phyloP scores from a whole-genome alignment of 176 grass and related monocot species.

The Eragrostis curvula region DNA sequence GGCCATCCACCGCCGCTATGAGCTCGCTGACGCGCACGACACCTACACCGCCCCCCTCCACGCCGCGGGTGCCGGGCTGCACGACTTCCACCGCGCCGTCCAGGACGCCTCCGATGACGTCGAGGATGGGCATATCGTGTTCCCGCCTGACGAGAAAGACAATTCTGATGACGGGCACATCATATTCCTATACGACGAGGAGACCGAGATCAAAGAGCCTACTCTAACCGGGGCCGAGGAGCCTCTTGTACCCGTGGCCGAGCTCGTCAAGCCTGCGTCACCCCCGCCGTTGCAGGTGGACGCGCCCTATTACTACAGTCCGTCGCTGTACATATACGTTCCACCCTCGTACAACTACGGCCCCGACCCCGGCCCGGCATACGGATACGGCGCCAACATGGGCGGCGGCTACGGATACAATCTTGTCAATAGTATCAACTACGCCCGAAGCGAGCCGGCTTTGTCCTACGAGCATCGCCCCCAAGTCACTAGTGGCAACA shows the following conservation, averaged over 20 bases:
- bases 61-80: conserved; percentile 49
- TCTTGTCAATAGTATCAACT: not conserved
- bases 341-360: conserved; percentile 16
- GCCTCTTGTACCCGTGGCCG: too few relatives aligned
- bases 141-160: conserved; percentile 43
- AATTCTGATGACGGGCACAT: too few relatives aligned
- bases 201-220: too few relatives aligned
- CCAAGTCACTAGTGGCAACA: conserved; percentile 27
- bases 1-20: conserved; percentile 64
- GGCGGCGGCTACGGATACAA: not conserved
- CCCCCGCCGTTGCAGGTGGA: not conserved
- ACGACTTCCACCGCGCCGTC: conserved; percentile 48
- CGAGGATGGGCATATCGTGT: conserved; percentile 43
- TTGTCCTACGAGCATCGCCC: conserved; percentile 44
- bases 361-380: not conserved
- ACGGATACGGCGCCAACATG: conserved; percentile 3
- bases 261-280: conserved; percentile 4
- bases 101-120: not conserved
- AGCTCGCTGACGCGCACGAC: conserved; percentile 70
- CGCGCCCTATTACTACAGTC: not conserved
- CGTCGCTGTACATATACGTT: not conserved
- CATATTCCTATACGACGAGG: too few relatives aligned
- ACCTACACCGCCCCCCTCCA: conserved; percentile 56
- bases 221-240: too few relatives aligned
- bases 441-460: conserved; percentile 37